Evolutionary conservation across 805 yeast species (phyloP).

Genomic region (Kluyveromyces dobzhanskii): DNA sequence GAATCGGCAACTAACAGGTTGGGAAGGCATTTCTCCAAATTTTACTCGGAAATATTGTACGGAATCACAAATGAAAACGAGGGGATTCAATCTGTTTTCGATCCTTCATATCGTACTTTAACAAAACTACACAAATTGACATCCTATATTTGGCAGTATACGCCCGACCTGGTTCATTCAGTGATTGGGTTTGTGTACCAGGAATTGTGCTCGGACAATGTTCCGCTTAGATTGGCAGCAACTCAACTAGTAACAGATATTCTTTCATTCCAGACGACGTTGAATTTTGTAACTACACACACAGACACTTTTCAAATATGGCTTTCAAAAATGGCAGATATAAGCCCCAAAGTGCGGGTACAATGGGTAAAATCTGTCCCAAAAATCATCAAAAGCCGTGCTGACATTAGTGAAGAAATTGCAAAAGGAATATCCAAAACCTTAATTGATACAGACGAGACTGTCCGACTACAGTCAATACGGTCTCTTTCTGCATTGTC

Average conservation of each 20-base stretch:
- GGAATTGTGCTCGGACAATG: conserved; percentile 67
- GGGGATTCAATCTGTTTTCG: conserved; percentile 11
- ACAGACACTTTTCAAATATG: conserved; percentile 58
- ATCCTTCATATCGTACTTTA: conserved; percentile 32
- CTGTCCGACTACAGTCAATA: conserved; percentile 58
- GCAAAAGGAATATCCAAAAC: conserved; percentile 56
- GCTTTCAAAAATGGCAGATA: conserved; percentile 69
- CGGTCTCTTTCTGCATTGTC: conserved; percentile 41
- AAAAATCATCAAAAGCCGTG: conserved; percentile 36
- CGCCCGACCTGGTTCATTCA: conserved; percentile 66
- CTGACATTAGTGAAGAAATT: conserved; percentile 43
- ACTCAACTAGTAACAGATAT: conserved; percentile 67
- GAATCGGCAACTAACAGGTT: conserved; percentile 62
- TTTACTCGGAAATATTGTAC: conserved; percentile 67
- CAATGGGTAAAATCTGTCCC: conserved; percentile 62
- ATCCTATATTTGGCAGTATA: conserved; percentile 64
- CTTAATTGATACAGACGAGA: conserved; percentile 66
- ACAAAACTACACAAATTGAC: conserved; percentile 55
- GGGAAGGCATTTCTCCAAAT: conserved; percentile 68
- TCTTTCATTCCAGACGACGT: conserved; percentile 39
- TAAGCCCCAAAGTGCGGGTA: conserved; percentile 52
- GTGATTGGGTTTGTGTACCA: conserved; percentile 75
- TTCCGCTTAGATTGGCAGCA: conserved; percentile 53
- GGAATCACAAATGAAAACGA: conserved; percentile 31
- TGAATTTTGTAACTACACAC: conserved; percentile 52